A percentile compares a stretch with the other conserved stretches of the same genome.
These are phyloP conservation scores for Giardia muris DNA, from an alignment of 208 protist genomes.

Conservation along the genomic window DNA sequence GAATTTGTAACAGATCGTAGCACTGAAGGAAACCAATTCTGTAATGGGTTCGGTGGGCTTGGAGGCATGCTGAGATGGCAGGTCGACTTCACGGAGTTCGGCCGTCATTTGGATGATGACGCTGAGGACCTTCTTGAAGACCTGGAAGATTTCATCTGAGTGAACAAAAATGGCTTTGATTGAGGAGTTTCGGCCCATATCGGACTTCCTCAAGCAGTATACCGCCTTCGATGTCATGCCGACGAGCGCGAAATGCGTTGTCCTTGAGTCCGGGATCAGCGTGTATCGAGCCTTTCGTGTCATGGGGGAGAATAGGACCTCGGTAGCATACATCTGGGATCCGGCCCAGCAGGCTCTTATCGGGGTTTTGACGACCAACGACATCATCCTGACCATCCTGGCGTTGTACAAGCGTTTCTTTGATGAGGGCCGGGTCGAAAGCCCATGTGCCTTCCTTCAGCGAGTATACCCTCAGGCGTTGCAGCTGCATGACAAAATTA, in stretches of 20 bases:
- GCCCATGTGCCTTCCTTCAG: not conserved
- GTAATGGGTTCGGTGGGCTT: constrained; percentile 85
- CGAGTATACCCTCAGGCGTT: not conserved
- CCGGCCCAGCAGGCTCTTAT: not conserved
- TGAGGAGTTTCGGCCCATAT: not conserved
- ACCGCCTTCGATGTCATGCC: constrained; percentile 25
- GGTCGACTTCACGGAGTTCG: constrained; percentile 25
- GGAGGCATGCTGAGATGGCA: constrained; percentile 52
- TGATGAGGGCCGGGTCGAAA: not conserved
- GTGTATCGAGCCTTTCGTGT: constrained; percentile 24
- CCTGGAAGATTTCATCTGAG: constrained; percentile 32
- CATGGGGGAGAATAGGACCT: constrained; percentile 17
- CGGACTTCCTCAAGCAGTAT: constrained; percentile 17
- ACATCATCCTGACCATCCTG: not conserved
- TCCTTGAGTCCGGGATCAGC: not conserved
- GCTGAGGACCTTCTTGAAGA: constrained; percentile 20
- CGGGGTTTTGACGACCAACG: not conserved
- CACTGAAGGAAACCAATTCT: constrained; percentile 83
- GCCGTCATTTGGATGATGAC: not conserved
- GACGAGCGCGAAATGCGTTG: not conserved
- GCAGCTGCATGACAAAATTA: not conserved
- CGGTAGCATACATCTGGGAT: not conserved
- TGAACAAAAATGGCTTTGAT: not conserved
- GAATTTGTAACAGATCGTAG: constrained; percentile 62
- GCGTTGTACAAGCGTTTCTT: not conserved